phyloP scores from a whole-genome alignment of 768 basidiomycete genomes.

The Hericium alpestre region DNA sequence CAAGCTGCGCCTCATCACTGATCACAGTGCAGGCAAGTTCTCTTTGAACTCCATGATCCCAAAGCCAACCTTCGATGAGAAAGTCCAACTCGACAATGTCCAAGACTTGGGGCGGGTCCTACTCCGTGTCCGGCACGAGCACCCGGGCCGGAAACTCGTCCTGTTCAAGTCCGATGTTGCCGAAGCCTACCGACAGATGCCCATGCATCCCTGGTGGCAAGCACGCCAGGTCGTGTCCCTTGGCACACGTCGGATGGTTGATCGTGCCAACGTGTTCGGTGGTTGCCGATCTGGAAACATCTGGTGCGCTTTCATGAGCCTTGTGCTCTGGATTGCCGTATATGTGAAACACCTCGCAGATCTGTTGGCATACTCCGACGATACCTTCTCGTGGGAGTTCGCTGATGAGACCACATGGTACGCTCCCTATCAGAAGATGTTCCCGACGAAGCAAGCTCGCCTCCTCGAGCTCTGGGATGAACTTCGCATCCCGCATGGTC shows the following conservation, averaged over 20 bases:
- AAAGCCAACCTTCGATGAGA: constrained; percentile 5
- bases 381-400: constrained; percentile 19
- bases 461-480: constrained; percentile 31
- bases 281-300: not conserved
- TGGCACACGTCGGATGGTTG: constrained; percentile 19
- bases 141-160: not conserved
- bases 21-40: constrained; percentile 27
- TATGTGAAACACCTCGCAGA: constrained; percentile 7
- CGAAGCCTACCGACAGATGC: constrained; percentile 17
- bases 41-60: constrained; percentile 22
- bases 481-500: constrained; percentile 28
- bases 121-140: not conserved
- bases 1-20: constrained; percentile 20
- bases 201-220: constrained; percentile 20
- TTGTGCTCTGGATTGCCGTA: constrained; percentile 29
- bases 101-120: constrained; percentile 13
- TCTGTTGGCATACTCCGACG: constrained; percentile 20
- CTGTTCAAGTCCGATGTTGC: constrained; percentile 18
- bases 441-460: constrained; percentile 23
- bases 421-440: constrained; percentile 17
- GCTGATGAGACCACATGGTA: constrained; percentile 18
- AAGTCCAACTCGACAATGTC: constrained; percentile 24
- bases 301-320: constrained; percentile 14
- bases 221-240: constrained; percentile 25
- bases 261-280: constrained; percentile 25